Conservation (phyloP, 2,329 filamentous ascomycete species). For the Fusarium pseudonygamai region DNA sequence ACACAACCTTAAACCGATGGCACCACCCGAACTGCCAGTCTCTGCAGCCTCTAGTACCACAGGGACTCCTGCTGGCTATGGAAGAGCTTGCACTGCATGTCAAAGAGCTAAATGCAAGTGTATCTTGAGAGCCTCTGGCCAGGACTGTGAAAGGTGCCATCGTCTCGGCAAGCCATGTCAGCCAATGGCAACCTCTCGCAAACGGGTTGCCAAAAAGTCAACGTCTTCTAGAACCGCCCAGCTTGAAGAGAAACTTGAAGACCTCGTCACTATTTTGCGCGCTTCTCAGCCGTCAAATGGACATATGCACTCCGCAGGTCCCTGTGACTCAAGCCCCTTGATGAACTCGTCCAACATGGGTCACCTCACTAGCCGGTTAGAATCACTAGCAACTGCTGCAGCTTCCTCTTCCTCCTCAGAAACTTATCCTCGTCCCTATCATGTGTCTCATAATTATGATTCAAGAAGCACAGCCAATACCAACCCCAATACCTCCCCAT, state of each 20-base stretch:
- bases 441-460: slow-evolving; percentile 17
- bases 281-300: slow-evolving; percentile 41
- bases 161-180: slow-evolving; percentile 59
- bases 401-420: slow-evolving; percentile 43
- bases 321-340: slow-evolving; percentile 10
- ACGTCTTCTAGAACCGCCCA: slow-evolving; percentile 53
- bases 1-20: slow-evolving; percentile 28
- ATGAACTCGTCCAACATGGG: slow-evolving; percentile 14
- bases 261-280: slow-evolving; percentile 57
- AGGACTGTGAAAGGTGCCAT: slow-evolving; percentile 53
- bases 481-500: slow-evolving; percentile 6
- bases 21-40: slow-evolving; percentile 29
- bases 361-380: slow-evolving; percentile 45
- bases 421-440: slow-evolving; percentile 12
- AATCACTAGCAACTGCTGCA: slow-evolving; percentile 50
- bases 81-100: slow-evolving; percentile 58
- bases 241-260: slow-evolving; percentile 61
- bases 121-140: slow-evolving; percentile 49
- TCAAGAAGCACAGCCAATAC: slow-evolving; percentile 3
- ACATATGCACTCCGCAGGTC: slow-evolving; percentile 19
- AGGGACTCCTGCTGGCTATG: slow-evolving; percentile 52
- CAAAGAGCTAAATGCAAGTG: slow-evolving; percentile 60
- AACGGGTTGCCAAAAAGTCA: slow-evolving; percentile 49
- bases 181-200: slow-evolving; percentile 54
- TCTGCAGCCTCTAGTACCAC: slow-evolving; percentile 8